Conservation (phyloP, 2,329 filamentous ascomycete genomes). For the Scorias spongiosa region DNA sequence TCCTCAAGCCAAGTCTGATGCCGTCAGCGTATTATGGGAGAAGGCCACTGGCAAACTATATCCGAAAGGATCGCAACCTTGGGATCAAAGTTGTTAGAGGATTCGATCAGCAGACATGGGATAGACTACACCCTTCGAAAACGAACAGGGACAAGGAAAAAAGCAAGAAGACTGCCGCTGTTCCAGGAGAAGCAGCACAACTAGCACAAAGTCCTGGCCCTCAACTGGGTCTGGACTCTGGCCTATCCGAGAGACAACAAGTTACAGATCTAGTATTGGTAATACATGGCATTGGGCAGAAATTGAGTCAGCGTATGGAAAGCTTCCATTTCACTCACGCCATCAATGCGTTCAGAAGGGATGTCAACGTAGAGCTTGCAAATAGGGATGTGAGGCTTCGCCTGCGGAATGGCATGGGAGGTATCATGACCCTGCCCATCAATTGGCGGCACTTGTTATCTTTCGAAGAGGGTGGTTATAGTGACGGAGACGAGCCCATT, state of each 20-base stretch:
- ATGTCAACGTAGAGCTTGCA: conserved; percentile 70
- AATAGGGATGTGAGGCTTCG: conserved; percentile 59
- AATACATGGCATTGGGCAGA: conserved; percentile 92
- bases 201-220: conserved; percentile 8
- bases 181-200: conserved; percentile 25
- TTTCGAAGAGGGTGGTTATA: conserved; percentile 59
- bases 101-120: conserved; percentile 67
- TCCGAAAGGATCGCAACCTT: conserved; percentile 67
- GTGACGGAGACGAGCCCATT: conserved; percentile 32
- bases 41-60: conserved; percentile 61
- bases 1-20: conserved; percentile 71
- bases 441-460: conserved; percentile 88
- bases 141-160: conserved; percentile 27
- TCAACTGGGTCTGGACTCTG: conserved; percentile 28
- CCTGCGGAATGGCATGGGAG: conserved; percentile 62
- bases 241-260: conserved; percentile 51
- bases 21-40: conserved; percentile 77
- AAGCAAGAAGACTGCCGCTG: conserved; percentile 29
- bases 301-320: conserved; percentile 84
- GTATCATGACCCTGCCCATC: conserved; percentile 84
- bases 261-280: conserved; percentile 83
- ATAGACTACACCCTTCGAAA: conserved; percentile 48
- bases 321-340: conserved; percentile 96
- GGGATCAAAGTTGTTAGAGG: conserved; percentile 81
- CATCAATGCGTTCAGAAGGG: conserved; percentile 76